Evolutionary conservation across 805 yeast species (phyloP), one percentile per base, ranked within the genome.

Genomic region (Hemisphaericaspora nanyangensis): DNA sequence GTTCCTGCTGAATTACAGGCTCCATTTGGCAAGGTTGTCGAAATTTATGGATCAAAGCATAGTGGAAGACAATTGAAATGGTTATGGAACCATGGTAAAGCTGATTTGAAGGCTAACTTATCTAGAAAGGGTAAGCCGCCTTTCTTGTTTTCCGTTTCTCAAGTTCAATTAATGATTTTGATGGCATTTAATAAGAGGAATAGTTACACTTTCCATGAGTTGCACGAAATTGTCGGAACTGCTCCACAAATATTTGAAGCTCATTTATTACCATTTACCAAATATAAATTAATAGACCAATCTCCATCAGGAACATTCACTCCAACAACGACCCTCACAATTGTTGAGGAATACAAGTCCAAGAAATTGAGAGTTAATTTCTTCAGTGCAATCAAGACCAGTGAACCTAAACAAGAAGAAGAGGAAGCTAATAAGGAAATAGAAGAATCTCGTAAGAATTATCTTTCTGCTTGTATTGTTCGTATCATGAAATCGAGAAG

Each of bases 401-500:
- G 82, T 50, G 74, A 76, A 37, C 45, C 43, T 12, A 77, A 74
- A 49, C 83, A 74, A 45, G 96, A 87, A 49, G 70, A 75, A 25
- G 87, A 80, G 26, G 88, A 83, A 42, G 76, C 89, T 2, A 82
- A 78, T 48, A 81, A 79, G 58, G 95, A 89, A 55, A 79, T 91
- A 35, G 88, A 82, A 52, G 93, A 88, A 53, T 89, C 89, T 44
- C 77, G 96, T 56, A 84, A 83, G 63, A 80, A 85, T 55, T 82
- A 82, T 64, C 70, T 93, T 51, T 86, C 88, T 55, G 96, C 98
- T 2, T 86, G 95, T 54, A 88, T 93, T 63, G 98, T 91, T 29
- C 77, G 99, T 53, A 86, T 91, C 55, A 93, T 91, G 98, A 91
- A 91, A 68, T 90, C 96, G 1, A 76, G 96, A 55, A 85, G 89